Evolutionary conservation across 2,329 filamentous ascomycete species (phyloP), one percentile per base, ranked within the genome.

Genomic region (Aspergillus pseudotamarii): DNA sequence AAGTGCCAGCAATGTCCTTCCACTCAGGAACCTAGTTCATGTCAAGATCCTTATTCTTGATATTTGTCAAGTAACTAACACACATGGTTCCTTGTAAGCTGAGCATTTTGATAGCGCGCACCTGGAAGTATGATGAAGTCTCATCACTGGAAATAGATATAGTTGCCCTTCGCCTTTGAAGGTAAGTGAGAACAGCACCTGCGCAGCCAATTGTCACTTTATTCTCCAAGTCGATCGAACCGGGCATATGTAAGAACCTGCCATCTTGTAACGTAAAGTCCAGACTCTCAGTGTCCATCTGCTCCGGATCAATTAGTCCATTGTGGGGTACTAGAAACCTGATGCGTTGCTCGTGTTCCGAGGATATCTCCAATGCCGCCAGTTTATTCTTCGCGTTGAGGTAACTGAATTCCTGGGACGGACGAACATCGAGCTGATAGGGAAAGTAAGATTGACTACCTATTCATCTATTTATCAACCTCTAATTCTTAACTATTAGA

Each of bases 101-200:
- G 76, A 96, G 93, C 87, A 92, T 94, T 71, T 91, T 85, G 12
- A 97, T 78, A 0, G 82, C 84, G 28, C 78, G 82, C 30, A 96
- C 82, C 8, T 82, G 83, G 68, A 91, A 91, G 48, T 86, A 71
- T n/a, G 80, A 75, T 2, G 83, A 82, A 34, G 83, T 81, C 16
- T 82, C 78, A 64, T 90, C 87, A 32, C 86, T 85, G 1, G 88
- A 86, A 3, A 90, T 79, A 70, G 88, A 89, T 41, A 87, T 84
- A 3, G 86, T 83, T 45, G 88, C 85, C 72, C 85, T 85, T 69
- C 88, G 85, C 58, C 92, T 88, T 69, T 92, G 88, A 28, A 97
- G 77, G 67, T 96, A 92, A 6, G 86, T 85, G n/a, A 98, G 79
- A 2, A 98, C 80, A 30, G 94, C 94, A n/a, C 94, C 93, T 30